Percentiles rank a stretch among this genome's conserved stretches.
Evolutionary conservation across 257 asterid species (phyloP).

Genomic region (Datura wrightii): DNA sequence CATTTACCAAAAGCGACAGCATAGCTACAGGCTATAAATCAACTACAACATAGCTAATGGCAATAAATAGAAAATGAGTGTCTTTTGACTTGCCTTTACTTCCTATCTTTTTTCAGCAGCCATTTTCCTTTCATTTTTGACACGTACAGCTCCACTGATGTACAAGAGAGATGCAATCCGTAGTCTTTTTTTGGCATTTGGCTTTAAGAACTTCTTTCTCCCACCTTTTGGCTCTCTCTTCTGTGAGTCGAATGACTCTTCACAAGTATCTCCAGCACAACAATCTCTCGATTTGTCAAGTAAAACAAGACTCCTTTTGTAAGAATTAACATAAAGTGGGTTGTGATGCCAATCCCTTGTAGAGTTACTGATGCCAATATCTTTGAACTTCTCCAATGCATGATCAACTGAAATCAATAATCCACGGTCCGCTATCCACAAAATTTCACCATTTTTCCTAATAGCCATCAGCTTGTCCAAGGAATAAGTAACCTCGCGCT

Average conservation of each 20-base stretch:
- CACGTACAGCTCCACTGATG: not conserved
- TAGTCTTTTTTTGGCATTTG: not conserved
- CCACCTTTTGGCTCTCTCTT: not conserved
- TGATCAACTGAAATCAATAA: not conserved
- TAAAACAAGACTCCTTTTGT: conserved; percentile 28
- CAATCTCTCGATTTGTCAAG: not conserved
- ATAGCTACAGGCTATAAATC: not conserved
- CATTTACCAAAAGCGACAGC: too few relatives aligned
- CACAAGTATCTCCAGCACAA: not conserved
- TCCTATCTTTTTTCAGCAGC: not conserved
- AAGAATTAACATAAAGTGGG: not conserved
- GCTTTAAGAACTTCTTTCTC: not conserved
- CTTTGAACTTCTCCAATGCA: not conserved
- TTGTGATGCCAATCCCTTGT: not conserved
- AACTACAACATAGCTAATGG: not conserved
- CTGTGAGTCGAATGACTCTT: not conserved
- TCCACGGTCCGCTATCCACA: not conserved
- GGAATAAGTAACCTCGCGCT: not conserved
- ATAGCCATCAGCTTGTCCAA: not conserved
- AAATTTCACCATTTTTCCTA: not conserved
- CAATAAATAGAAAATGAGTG: not conserved
- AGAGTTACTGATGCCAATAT: not conserved
- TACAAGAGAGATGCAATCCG: not conserved
- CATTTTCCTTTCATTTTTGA: not conserved
- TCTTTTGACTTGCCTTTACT: not conserved